These are phyloP conservation scores for Ascomycota sp. DNA, from an alignment of 2,329 filamentous ascomycete species.

Conservation along the genomic window DNA sequence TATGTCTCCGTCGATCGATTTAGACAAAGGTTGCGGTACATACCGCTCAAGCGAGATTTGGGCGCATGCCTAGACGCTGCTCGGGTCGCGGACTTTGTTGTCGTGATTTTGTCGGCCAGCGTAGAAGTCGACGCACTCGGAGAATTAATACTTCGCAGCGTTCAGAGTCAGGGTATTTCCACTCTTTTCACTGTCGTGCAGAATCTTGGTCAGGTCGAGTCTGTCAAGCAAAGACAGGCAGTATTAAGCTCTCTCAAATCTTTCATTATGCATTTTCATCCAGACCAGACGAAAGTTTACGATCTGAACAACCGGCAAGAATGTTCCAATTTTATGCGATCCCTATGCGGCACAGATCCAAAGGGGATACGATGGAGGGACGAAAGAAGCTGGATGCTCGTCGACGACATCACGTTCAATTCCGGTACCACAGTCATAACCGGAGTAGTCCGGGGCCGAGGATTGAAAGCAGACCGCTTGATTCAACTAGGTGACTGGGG, in stretches of 20 bases:
- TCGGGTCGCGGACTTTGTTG: constrained; percentile 73
- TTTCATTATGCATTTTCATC: constrained; percentile 88
- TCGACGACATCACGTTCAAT: constrained; percentile 61
- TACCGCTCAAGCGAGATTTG: constrained; percentile 54
- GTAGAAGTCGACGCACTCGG: constrained; percentile 71
- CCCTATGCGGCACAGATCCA: constrained; percentile 75
- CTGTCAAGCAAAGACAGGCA: constrained; percentile 56
- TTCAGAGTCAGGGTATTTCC: constrained; percentile 87
- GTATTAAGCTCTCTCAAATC: constrained; percentile 71
- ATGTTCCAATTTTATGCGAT: constrained; percentile 74
- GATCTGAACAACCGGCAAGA: constrained; percentile 78
- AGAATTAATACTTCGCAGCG: constrained; percentile 64
- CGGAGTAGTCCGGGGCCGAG: constrained; percentile 68
- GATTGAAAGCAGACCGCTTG: constrained; percentile 73
- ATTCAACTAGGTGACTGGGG: constrained; percentile 90
- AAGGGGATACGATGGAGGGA: constrained; percentile 95
- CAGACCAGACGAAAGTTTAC: constrained; percentile 76
- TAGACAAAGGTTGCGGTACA: constrained; percentile 82
- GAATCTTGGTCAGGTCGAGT: constrained; percentile 56
- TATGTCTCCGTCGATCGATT: constrained; percentile 68
- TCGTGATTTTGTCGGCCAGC: constrained; percentile 65
- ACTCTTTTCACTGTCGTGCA: constrained; percentile 78
- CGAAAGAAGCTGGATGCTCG: constrained; percentile 84
- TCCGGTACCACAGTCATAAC: constrained; percentile 53
- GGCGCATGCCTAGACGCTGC: constrained; percentile 67